A percentile compares a stretch with the other conserved stretches of the same genome.
These are phyloP conservation scores for Lactarius evosmus DNA, from an alignment of 768 basidiomycete species.

Conservation along the genomic window DNA sequence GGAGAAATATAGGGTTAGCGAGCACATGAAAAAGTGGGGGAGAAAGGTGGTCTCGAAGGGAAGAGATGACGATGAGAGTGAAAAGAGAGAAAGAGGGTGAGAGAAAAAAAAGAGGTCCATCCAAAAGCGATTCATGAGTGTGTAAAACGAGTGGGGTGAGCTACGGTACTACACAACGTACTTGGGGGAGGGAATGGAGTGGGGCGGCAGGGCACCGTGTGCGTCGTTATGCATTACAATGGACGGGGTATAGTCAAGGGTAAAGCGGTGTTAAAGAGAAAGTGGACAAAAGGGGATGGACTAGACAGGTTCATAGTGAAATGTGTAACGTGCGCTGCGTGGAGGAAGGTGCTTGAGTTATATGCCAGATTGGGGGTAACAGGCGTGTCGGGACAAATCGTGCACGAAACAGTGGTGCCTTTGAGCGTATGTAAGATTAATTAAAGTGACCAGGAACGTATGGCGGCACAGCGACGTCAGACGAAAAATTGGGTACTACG, in stretches of 20 bases:
- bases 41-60: conserved; percentile 6
- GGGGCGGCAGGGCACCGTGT: conserved; percentile 23
- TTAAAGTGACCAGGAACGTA: conserved; percentile 28
- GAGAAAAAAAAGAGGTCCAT: conserved; percentile 22
- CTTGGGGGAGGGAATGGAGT: conserved; percentile 23
- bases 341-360: conserved; percentile 9
- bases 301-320: conserved; percentile 12
- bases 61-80: conserved; percentile 22
- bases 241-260: conserved; percentile 29
- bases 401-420: conserved; percentile 19
- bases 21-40: conserved; percentile 18
- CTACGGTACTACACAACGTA: conserved; percentile 28
- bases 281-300: background rate
- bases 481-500: conserved; percentile 85
- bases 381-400: conserved; percentile 25
- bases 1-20: conserved; percentile 25
- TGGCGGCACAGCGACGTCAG: conserved; percentile 41
- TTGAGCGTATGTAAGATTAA: background rate
- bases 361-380: conserved; percentile 19
- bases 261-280: conserved; percentile 14
- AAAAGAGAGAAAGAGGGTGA: background rate
- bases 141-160: conserved; percentile 29
- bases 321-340: conserved; percentile 22
- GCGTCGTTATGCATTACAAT: conserved; percentile 31
- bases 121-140: conserved; percentile 28